phyloP scores from a whole-genome alignment of 169 alveolate species.

The Plasmodium sp. region DNA sequence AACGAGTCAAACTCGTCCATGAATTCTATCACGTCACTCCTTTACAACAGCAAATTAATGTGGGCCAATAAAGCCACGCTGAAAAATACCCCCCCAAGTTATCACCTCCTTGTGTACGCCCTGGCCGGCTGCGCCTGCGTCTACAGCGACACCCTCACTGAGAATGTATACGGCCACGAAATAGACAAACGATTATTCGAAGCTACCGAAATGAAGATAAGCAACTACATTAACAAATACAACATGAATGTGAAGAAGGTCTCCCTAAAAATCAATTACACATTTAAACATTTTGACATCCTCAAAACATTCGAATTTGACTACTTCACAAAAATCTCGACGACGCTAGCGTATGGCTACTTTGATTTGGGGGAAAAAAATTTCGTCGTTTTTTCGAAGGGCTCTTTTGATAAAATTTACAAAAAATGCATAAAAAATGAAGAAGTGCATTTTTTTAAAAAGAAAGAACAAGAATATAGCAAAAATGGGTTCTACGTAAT shows the following conservation, averaged over 20 bases:
- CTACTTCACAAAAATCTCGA: constrained; percentile 60
- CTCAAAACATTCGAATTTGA: constrained; percentile 54
- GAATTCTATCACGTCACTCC: constrained; percentile 45
- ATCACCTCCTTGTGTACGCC: constrained; percentile 56
- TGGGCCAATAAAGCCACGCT: constrained; percentile 63
- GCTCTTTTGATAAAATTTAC: constrained; percentile 66
- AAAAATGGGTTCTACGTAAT: constrained; percentile 72
- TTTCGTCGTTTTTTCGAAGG: constrained; percentile 64
- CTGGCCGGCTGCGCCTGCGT: constrained; percentile 71
- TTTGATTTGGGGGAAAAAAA: constrained; percentile 33
- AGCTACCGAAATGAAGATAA: constrained; percentile 59
- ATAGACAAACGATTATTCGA: constrained; percentile 56
- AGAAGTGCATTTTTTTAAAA: constrained; percentile 34
- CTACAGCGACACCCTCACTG: constrained; percentile 1
- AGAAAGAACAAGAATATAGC: constrained; percentile 75
- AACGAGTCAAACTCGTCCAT: constrained; percentile 52
- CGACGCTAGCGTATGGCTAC: constrained; percentile 55
- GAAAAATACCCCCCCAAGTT: constrained; percentile 43
- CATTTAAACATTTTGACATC: constrained; percentile 20
- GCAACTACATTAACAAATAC: constrained; percentile 22
- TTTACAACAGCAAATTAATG: constrained; percentile 59
- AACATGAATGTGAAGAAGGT: constrained; percentile 42
- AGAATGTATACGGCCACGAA: constrained; percentile 53
- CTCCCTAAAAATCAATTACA: constrained; percentile 27
- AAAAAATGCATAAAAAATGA: constrained; percentile 50